These are phyloP conservation scores for Cutaneotrichosporon cutaneum DNA, from an alignment of 1,284 basidiomycete genomes.

Conservation along the genomic window DNA sequence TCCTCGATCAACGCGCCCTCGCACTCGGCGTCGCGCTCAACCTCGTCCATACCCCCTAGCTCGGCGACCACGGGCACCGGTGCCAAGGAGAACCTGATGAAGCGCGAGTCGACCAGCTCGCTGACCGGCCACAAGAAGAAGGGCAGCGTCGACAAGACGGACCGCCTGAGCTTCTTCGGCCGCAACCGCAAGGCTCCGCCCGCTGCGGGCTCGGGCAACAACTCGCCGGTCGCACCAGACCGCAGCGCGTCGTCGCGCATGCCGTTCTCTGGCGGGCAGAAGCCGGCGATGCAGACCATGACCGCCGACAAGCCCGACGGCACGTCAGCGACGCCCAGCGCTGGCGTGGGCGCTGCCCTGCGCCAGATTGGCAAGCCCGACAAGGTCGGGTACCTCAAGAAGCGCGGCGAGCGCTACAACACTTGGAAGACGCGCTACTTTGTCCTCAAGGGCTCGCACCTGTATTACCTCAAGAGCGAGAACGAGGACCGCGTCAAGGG, in stretches of 20 bases:
- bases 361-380: conserved; percentile 87
- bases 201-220: conserved; percentile 40
- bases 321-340: conserved; percentile 5
- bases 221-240: conserved; percentile 26
- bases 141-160: conserved; percentile 50
- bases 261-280: conserved; percentile 18
- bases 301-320: conserved; percentile 37
- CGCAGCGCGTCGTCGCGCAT: conserved; percentile 30
- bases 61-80: conserved; percentile 14
- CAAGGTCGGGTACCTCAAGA: conserved; percentile 89
- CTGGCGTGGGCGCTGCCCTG: conserved; percentile 57
- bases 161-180: conserved; percentile 66
- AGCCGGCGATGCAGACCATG: conserved; percentile 20
- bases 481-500: conserved; percentile 90
- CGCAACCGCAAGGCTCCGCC: conserved; percentile 76
- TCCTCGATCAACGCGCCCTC: conserved; percentile 5
- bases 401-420: conserved; percentile 91
- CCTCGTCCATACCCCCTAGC: conserved; percentile 14
- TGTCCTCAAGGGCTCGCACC: conserved; percentile 85
- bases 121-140: conserved; percentile 49
- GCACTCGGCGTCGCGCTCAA: conserved; percentile 10
- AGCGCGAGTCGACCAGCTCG: conserved; percentile 47
- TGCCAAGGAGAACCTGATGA: conserved; percentile 25
- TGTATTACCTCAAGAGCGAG: conserved; percentile 79
- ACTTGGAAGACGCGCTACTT: conserved; percentile 92